Evolutionary conservation across 345 rosid species (phyloP).

Genomic region (Cardamine chenopodiifolia): DNA sequence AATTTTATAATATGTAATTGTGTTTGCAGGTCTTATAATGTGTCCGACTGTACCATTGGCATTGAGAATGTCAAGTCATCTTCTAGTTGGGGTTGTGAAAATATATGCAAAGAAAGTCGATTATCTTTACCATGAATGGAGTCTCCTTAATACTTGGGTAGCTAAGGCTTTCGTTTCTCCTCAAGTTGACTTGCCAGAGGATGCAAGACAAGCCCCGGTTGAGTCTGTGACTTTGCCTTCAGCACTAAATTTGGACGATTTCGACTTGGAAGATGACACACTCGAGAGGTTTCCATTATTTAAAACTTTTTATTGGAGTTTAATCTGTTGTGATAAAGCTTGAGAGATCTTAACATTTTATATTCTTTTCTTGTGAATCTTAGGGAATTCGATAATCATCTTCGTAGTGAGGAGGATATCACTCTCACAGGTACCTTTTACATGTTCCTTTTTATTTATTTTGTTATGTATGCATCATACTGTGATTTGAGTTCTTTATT

Average conservation of each 20-base stretch:
- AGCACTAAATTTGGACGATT: slow-evolving; percentile 66
- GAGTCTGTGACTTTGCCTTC: slow-evolving; percentile 75
- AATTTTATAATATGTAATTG: background rate
- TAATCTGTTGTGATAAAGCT: slow-evolving; percentile 1
- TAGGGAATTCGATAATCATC: slow-evolving; percentile 63
- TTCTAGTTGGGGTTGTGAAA: slow-evolving; percentile 84
- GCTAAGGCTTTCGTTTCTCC: slow-evolving; percentile 57
- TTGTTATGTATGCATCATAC: background rate
- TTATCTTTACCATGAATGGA: slow-evolving; percentile 74
- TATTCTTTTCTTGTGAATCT: background rate
- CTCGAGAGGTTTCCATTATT: slow-evolving; percentile 44
- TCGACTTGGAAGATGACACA: slow-evolving; percentile 53
- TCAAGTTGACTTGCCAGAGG: slow-evolving; percentile 70
- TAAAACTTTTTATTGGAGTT: background rate
- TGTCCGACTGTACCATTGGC: slow-evolving; percentile 78
- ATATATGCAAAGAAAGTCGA: slow-evolving; percentile 91
- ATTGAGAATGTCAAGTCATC: slow-evolving; percentile 79
- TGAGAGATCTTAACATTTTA: background rate
- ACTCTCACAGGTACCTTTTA: slow-evolving; percentile 58
- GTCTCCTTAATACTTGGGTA: slow-evolving; percentile 48
- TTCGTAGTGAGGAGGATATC: slow-evolving; percentile 62
- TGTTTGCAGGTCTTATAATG: slow-evolving; percentile 64
- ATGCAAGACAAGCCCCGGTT: slow-evolving; percentile 64
- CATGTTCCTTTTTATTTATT: background rate
- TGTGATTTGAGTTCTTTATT: slow-evolving; percentile 1